Conservation (phyloP, 495 filamentous ascomycete species). For the Aspergillus campestris region DNA sequence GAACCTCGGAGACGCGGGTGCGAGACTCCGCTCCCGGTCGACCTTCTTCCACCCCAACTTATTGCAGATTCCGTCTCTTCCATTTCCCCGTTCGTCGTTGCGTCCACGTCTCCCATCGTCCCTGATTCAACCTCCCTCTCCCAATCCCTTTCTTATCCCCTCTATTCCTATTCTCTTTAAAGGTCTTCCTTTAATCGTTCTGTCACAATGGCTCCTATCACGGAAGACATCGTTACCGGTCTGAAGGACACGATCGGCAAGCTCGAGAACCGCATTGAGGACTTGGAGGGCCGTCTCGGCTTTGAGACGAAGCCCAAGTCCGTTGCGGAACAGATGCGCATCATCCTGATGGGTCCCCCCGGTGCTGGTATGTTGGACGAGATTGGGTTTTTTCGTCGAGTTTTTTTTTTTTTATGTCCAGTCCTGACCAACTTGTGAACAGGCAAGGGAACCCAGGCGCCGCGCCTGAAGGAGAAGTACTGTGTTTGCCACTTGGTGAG, state of each 20-base stretch:
- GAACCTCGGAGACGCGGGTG: constrained; percentile 20
- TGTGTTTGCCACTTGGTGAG: constrained; percentile 92
- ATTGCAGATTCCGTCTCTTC: constrained; percentile 21
- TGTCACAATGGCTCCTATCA: constrained; percentile 72
- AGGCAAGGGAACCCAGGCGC: constrained; percentile 99
- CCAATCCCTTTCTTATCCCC: constrained; percentile 18
- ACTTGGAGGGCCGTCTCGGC: constrained; percentile 59
- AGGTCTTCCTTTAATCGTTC: constrained; percentile 9
- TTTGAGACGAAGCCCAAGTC: constrained; percentile 44
- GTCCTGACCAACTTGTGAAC: constrained; percentile 16
- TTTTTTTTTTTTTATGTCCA: constrained; percentile 1
- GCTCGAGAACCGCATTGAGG: constrained; percentile 75
- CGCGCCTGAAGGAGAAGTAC: constrained; percentile 95
- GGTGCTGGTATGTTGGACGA: constrained; percentile 65
- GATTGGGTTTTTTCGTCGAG: not conserved
- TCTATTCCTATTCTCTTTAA: constrained; percentile 14
- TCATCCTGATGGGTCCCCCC: constrained; percentile 96
- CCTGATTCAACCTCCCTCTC: constrained; percentile 7
- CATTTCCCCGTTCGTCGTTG: constrained; percentile 22
- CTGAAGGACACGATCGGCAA: constrained; percentile 70
- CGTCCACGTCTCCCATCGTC: constrained; percentile 1
- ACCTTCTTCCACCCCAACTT: constrained; percentile 21
- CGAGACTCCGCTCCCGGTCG: constrained; percentile 17
- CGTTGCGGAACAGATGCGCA: constrained; percentile 59
- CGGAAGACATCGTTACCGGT: constrained; percentile 63